Conservation (phyloP, 1,139 yeast species). For the Kurtzmaniella quercitrusa region DNA sequence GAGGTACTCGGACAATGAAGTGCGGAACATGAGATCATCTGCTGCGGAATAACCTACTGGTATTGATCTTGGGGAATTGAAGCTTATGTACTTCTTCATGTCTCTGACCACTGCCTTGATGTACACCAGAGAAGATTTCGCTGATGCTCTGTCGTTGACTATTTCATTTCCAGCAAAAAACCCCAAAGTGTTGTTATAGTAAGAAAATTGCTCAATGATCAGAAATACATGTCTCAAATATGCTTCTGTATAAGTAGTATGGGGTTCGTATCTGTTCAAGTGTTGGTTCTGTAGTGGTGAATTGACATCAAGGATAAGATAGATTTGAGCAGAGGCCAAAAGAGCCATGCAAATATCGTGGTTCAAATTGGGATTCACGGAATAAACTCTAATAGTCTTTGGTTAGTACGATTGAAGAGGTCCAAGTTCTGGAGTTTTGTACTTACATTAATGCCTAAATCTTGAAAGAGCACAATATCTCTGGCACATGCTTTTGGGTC, state of each 20-base stretch:
- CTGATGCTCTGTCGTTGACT: conserved; percentile 74
- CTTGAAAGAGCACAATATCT: conserved; percentile 69
- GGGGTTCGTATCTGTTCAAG: conserved; percentile 83
- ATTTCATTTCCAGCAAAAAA: conserved; percentile 95
- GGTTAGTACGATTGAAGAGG: conserved; percentile 9
- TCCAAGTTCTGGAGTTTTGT: background rate
- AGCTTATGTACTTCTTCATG: conserved; percentile 63
- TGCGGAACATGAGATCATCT: conserved; percentile 75
- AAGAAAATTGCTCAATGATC: conserved; percentile 77
- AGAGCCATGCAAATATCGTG: conserved; percentile 92
- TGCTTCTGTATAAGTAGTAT: conserved; percentile 67
- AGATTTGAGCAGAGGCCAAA: conserved; percentile 88
- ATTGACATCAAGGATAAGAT: conserved; percentile 84
- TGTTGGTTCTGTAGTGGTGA: conserved; percentile 78
- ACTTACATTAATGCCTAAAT: conserved; percentile 68
- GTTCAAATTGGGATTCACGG: conserved; percentile 75
- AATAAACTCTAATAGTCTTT: conserved; percentile 76
- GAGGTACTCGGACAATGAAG: conserved; percentile 72
- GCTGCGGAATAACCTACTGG: conserved; percentile 98
- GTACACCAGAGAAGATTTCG: conserved; percentile 61
- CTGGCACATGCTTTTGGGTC: conserved; percentile 66
- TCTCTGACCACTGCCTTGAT: conserved; percentile 79
- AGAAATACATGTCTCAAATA: conserved; percentile 76
- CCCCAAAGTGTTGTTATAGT: conserved; percentile 84
- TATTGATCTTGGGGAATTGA: conserved; percentile 57